A percentile compares a stretch with the other conserved stretches of the same genome.
These are phyloP conservation scores for Exophiala sideris DNA, from an alignment of 2,329 filamentous ascomycete genomes.

Conservation along the genomic window DNA sequence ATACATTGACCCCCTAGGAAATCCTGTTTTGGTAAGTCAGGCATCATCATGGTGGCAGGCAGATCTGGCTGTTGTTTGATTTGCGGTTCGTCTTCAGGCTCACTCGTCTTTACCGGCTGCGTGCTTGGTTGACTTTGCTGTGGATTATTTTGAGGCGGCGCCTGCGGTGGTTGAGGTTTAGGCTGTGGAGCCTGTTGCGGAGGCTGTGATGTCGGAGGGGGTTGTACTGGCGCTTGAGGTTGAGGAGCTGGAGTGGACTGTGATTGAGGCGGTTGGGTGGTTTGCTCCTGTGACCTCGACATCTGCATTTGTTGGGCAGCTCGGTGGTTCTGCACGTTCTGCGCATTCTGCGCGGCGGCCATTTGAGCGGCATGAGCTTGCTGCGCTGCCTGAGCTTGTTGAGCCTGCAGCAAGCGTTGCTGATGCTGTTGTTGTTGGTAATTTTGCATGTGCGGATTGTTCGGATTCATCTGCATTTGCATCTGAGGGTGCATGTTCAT, in stretches of 20 bases:
- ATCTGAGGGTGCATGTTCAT: conserved; percentile 25
- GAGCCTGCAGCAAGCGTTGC: conserved; percentile 34
- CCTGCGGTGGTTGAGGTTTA: conserved; percentile 34
- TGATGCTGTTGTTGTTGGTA: conserved; percentile 45
- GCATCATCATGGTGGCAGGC: conserved; percentile 40
- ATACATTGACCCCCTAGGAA: conserved; percentile 45
- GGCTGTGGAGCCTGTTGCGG: conserved; percentile 37
- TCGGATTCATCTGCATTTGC: conserved; percentile 37
- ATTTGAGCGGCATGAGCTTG: conserved; percentile 29
- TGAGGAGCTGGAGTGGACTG: conserved; percentile 40
- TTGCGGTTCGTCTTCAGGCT: conserved; percentile 37
- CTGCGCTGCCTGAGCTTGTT: conserved; percentile 33
- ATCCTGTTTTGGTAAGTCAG: conserved; percentile 33
- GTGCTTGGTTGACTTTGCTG: conserved; percentile 29
- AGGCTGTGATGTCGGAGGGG: conserved; percentile 34
- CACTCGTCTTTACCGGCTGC: conserved; percentile 30
- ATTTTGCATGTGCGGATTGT: conserved; percentile 41
- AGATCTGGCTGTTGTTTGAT: conserved; percentile 36
- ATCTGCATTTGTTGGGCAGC: conserved; percentile 41
- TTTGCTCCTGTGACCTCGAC: conserved; percentile 40
- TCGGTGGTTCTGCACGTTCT: conserved; percentile 37
- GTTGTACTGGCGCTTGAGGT: conserved; percentile 37
- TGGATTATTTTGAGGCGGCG: conserved; percentile 34
- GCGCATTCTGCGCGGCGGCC: conserved; percentile 26
- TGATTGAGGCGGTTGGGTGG: conserved; percentile 45